phyloP scores from a whole-genome alignment of 257 asterid genomes.

The Striga asiatica region DNA sequence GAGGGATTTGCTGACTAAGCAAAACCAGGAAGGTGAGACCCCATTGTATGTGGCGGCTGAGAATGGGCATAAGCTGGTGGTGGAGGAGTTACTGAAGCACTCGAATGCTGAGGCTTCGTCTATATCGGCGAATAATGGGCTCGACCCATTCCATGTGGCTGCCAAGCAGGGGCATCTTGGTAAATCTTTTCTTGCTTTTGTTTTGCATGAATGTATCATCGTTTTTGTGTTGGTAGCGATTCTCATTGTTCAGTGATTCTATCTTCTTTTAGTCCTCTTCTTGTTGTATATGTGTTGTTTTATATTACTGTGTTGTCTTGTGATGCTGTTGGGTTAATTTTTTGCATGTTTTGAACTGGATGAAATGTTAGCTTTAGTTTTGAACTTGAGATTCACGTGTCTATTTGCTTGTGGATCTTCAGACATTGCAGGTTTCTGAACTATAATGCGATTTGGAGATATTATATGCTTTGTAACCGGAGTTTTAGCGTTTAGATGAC shows the following conservation, averaged over 20 bases:
- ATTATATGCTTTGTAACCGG: too few species aligned
- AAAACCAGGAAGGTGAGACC: constrained; percentile 95
- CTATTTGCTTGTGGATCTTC: background rate
- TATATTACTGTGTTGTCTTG: background rate
- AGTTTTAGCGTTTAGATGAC: too few species aligned
- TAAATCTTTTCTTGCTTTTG: constrained; percentile 17
- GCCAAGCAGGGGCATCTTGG: constrained; percentile 91
- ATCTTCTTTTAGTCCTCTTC: too few species aligned
- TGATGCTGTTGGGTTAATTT: background rate
- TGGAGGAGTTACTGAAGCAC: constrained; percentile 67
- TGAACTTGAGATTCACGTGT: too few species aligned
- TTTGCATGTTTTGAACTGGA: background rate
- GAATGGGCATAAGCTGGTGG: constrained; percentile 57
- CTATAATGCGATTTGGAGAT: background rate
- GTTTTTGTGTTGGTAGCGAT: background rate
- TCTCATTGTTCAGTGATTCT: too few species aligned
- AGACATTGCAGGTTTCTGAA: background rate
- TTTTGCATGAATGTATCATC: background rate
- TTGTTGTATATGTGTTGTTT: too few species aligned
- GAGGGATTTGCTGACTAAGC: constrained; percentile 52
- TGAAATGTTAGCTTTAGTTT: background rate
- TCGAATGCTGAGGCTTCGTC: constrained; percentile 70
- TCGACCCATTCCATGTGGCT: constrained; percentile 87
- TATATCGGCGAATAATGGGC: constrained; percentile 67
- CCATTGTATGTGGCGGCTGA: constrained; percentile 86